These are phyloP conservation scores for Stylosanthes scabra DNA, from an alignment of 331 rosid species.

Conservation along the genomic window DNA sequence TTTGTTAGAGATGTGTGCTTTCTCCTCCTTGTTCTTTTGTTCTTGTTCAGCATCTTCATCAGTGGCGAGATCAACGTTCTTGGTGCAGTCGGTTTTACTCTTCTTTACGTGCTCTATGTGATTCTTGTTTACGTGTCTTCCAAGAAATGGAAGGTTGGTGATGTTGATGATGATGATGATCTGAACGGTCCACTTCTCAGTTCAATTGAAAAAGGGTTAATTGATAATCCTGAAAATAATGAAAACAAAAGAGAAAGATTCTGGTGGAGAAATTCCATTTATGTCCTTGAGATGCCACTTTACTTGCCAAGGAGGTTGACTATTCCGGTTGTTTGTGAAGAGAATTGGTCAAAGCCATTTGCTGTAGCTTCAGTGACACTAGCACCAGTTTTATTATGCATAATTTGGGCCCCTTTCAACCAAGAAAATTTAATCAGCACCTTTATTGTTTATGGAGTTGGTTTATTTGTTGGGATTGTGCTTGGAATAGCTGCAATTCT, in stretches of 20 bases:
- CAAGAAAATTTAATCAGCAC: slow-evolving; percentile 7
- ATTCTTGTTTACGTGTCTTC: slow-evolving; percentile 51
- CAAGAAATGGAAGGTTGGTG: slow-evolving; percentile 36
- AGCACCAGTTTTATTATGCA: slow-evolving; percentile 68
- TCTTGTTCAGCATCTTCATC: slow-evolving; percentile 39
- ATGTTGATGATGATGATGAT: slow-evolving; percentile 31
- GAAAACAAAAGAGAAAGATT: slow-evolving; percentile 25
- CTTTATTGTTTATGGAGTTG: slow-evolving; percentile 45
- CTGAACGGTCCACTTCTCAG: slow-evolving; percentile 49
- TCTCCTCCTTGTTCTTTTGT: slow-evolving; percentile 43
- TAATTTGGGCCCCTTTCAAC: slow-evolving; percentile 42
- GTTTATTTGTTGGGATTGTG: slow-evolving; percentile 45
- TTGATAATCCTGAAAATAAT: slow-evolving; percentile 20
- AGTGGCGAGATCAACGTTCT: slow-evolving; percentile 44
- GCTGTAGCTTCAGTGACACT: slow-evolving; percentile 72
- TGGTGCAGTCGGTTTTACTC: slow-evolving; percentile 54
- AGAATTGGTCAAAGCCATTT: slow-evolving; percentile 69
- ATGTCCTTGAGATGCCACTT: slow-evolving; percentile 73
- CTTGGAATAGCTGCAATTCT: slow-evolving; percentile 55
- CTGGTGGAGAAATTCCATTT: slow-evolving; percentile 31
- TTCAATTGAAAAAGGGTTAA: slow-evolving; percentile 31
- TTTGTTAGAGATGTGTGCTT: slow-evolving; percentile 47
- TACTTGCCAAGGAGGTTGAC: slow-evolving; percentile 80
- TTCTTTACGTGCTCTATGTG: slow-evolving; percentile 47
- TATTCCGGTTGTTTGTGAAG: slow-evolving; percentile 75